phyloP scores from a whole-genome alignment of 2,329 filamentous ascomycete genomes.

The Penicillium digitatum region DNA sequence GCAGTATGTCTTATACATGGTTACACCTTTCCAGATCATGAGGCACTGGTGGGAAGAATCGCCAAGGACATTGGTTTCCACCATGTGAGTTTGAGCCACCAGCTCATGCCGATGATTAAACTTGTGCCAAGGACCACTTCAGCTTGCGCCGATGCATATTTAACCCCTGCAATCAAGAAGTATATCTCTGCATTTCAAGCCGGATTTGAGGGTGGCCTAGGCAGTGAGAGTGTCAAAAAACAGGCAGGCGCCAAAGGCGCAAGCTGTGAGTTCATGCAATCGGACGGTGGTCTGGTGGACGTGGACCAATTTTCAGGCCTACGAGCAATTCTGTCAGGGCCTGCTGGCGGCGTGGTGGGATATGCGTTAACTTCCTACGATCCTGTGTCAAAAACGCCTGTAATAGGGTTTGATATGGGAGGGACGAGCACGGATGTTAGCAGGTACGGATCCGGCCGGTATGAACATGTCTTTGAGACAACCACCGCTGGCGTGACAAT shows the following conservation, averaged over 20 bases:
- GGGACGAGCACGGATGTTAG: conserved; percentile 88
- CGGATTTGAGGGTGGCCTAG: conserved; percentile 77
- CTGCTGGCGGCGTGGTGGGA: conserved; percentile 88
- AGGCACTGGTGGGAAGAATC: conserved; percentile 69
- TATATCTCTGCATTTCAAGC: conserved; percentile 73
- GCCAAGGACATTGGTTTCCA: conserved; percentile 76
- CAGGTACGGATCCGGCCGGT: conserved; percentile 74
- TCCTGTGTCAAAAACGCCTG: conserved; percentile 68
- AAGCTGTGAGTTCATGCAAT: conserved; percentile 92
- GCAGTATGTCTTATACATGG: conserved; percentile 90
- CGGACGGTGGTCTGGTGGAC: conserved; percentile 63
- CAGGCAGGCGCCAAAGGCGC: conserved; percentile 63
- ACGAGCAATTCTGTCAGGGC: conserved; percentile 80
- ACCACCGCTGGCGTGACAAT: conserved; percentile 87
- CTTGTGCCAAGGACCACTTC: conserved; percentile 71
- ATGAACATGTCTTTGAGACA: conserved; percentile 89
- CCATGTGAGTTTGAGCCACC: conserved; percentile 76
- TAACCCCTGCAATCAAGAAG: conserved; percentile 73
- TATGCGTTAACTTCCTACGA: conserved; percentile 89
- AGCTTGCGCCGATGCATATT: conserved; percentile 74
- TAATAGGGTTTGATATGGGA: conserved; percentile 93
- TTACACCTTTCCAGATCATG: conserved; percentile 86
- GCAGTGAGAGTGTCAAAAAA: conserved; percentile 67
- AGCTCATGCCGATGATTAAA: conserved; percentile 87
- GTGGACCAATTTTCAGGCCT: conserved; percentile 67